Conservation (phyloP, 352 stramenopile genomes). For the Pythium plurisporium region DNA sequence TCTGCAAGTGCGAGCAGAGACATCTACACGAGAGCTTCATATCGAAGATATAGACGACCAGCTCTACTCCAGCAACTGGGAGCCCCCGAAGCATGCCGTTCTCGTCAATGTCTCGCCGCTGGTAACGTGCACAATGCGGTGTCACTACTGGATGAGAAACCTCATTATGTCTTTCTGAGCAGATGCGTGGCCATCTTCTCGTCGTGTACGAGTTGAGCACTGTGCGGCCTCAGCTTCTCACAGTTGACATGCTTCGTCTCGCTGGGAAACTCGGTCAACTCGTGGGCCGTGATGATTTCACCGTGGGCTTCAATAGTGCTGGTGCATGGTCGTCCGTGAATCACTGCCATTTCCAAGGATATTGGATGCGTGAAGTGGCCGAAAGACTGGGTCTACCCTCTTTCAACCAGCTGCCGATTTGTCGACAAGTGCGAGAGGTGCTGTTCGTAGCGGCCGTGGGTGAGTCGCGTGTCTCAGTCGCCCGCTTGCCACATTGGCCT, state of each 20-base stretch:
- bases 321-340: slow-evolving; percentile 79
- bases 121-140: slow-evolving; percentile 22
- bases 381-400: neutral
- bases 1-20: neutral
- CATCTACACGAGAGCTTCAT: neutral
- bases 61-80: neutral
- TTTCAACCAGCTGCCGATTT: slow-evolving; percentile 36
- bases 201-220: slow-evolving; percentile 40
- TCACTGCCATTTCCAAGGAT: slow-evolving; percentile 69
- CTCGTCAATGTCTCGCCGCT: slow-evolving; percentile 69
- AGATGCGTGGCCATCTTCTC: slow-evolving; percentile 64
- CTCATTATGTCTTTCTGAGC: no score
- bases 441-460: slow-evolving; percentile 16
- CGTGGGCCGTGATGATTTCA: slow-evolving; percentile 36
- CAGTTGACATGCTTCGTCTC: neutral
- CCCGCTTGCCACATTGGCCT: slow-evolving; percentile 37
- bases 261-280: slow-evolving; percentile 22
- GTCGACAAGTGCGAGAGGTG: slow-evolving; percentile 27
- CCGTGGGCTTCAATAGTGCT: slow-evolving; percentile 60
- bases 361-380: slow-evolving; percentile 33
- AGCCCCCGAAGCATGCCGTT: slow-evolving; percentile 21
- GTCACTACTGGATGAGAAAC: neutral
- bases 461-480: slow-evolving; percentile 12
- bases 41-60: neutral
- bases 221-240: slow-evolving; percentile 10